Conservation (phyloP, 371 early-diverging fungal genomes). For the Phascolomyces articulosus region DNA sequence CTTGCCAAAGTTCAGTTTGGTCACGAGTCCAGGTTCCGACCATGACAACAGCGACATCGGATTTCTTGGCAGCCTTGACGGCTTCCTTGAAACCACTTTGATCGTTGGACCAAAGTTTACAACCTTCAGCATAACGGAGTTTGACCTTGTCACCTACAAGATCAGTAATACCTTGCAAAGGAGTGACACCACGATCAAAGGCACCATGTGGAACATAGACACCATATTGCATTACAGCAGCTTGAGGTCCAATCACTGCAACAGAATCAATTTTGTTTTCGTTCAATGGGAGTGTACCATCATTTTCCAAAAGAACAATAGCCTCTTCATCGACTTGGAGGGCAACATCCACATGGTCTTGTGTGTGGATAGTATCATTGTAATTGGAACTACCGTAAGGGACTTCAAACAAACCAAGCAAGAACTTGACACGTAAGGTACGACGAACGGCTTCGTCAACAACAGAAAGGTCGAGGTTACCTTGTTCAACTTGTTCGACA, state of each 20-base stretch:
- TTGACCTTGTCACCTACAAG: slow-evolving; percentile 27
- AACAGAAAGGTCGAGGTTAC: slow-evolving; percentile 34
- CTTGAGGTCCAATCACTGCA: slow-evolving; percentile 55
- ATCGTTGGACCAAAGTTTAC: slow-evolving; percentile 31
- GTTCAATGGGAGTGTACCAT: slow-evolving; percentile 33
- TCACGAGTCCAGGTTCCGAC: slow-evolving; percentile 32
- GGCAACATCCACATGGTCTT: slow-evolving; percentile 16
- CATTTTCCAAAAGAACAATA: slow-evolving; percentile 47
- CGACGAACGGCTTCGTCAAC: slow-evolving; percentile 31
- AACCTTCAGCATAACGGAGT: slow-evolving; percentile 29
- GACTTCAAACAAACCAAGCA: slow-evolving; percentile 27
- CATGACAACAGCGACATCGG: slow-evolving; percentile 54
- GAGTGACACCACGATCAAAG: slow-evolving; percentile 28
- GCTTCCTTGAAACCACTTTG: slow-evolving; percentile 34
- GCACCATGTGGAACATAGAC: slow-evolving; percentile 20
- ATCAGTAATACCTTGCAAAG: slow-evolving; percentile 37
- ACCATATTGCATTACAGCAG: slow-evolving; percentile 30
- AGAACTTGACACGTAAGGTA: slow-evolving; percentile 24
- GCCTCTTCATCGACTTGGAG: slow-evolving; percentile 28
- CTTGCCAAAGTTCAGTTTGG: slow-evolving; percentile 22
- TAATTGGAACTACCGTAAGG: slow-evolving; percentile 23
- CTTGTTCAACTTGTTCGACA: slow-evolving; percentile 22
- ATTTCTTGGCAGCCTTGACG: slow-evolving; percentile 27
- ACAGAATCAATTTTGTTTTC: slow-evolving; percentile 19
- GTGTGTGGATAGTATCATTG: slow-evolving; percentile 24